Evolutionary conservation across 108 stramenopile genomes (phyloP).

Genomic region (Asterionellopsis glacialis): DNA sequence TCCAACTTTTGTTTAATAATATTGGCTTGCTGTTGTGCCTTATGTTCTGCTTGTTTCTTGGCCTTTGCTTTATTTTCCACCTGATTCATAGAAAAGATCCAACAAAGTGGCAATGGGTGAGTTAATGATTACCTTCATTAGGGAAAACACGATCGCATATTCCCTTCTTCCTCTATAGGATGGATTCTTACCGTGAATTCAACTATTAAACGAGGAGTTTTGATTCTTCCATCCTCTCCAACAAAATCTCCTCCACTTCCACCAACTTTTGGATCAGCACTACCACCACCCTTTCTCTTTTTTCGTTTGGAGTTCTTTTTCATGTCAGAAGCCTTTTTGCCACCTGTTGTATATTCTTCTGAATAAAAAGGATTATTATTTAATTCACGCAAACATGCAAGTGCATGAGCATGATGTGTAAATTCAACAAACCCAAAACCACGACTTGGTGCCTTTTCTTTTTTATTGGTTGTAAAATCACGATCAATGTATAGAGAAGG

Average conservation of each 20-base stretch:
- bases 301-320: constrained; percentile 17
- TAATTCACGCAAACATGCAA: constrained; percentile 91
- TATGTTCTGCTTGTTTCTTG: constrained; percentile 69
- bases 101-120: not conserved
- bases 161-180: not conserved
- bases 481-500: constrained; percentile 83
- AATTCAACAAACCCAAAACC: constrained; percentile 99
- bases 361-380: constrained; percentile 95
- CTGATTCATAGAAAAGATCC: constrained; percentile 3
- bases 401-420: constrained; percentile 90
- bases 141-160: constrained; percentile 3
- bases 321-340: constrained; percentile 49
- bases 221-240: constrained; percentile 48
- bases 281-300: constrained; percentile 4
- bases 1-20: constrained; percentile 62
- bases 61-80: constrained; percentile 86
- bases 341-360: constrained; percentile 60
- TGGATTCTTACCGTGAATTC: constrained; percentile 71
- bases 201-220: constrained; percentile 72
- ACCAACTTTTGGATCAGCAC: constrained; percentile 4
- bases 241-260: constrained; percentile 26
- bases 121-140: not conserved
- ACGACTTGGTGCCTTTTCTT: constrained; percentile 61
- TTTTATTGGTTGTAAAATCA: constrained; percentile 48
- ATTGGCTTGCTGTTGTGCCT: constrained; percentile 68